Base-by-base conservation (phyloP, 768 basidiomycete genomes). In the Fibroporia radiculosa region DNA sequence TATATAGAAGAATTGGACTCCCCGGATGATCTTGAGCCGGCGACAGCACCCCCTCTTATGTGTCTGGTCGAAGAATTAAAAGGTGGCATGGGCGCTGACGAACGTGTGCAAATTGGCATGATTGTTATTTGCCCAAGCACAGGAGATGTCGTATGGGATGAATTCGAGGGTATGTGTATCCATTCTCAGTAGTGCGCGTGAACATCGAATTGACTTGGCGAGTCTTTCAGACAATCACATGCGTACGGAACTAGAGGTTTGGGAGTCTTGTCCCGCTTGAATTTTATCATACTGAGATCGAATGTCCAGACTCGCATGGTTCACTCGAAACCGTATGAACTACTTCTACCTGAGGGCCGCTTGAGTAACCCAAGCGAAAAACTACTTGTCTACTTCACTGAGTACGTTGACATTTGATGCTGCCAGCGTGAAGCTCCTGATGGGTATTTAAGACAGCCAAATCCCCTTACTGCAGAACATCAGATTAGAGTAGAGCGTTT, bases 71-170 rank as follows among this genome's bases (percentile, higher is more conserved):
- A 92, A 45, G 50, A 64, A 29, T 58, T 58, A n/a, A 49, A 52
- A 23, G 70, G 70, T 2, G 69, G 68, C 16, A 64, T 64, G 56
- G 64, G 66, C 4, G 50, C 60, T 1, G 71, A 74, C 44, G 74
- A 75, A 42, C 62, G 66, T 20, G 72, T 73, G 1, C 47, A 44
- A 25, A 72, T 97, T 31, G 82, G 82, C 6, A 69, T 97, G 63
- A 72, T 97, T 26, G 76, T 78, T 13, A 80, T 96, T 13, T 79
- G 80, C 45, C 89, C 93, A 1, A 81, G 81, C 37, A 96, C 92
- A 0, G 95, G 95, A 1, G 93, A 96, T 52, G 84, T 99, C 2
- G 67, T 91, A 2, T 98, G 90, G 80, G 95, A 99, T 56, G 79
- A 88, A 44, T 95, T 93, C 56, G 73, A 85, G 42, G 92, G 88